Evolutionary conservation across 1,284 basidiomycete species (phyloP), one percentile per base, ranked within the genome.

Genomic region (Microbotryomycetes sp.): DNA sequence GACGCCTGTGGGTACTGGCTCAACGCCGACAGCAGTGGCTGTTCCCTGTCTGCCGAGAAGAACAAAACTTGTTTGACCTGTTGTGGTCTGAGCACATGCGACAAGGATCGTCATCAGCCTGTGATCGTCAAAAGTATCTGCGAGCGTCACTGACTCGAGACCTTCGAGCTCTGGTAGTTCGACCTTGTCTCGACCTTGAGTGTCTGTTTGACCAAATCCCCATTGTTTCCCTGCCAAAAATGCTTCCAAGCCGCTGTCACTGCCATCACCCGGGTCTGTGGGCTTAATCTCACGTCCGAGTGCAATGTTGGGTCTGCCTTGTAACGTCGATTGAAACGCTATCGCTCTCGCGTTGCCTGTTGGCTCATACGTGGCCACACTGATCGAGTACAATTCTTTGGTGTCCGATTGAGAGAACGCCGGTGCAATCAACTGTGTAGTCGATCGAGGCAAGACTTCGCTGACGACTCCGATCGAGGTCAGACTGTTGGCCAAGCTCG

Each of bases 191-290:
- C 51, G 16, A 1, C 16, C 52, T 4, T 16, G 7, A 2, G 23
- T 26, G 12, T 26, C 31, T 22, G 12, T 28, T 28, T 62, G 48
- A 3, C 67, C 67, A 32, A 68, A 68, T 6, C 58, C 60, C 67
- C 67, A 68, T 15, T 50, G 60, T 28, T 60, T 65, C 2, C 62
- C 67, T 6, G 56, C 49, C 31, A 68, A 15, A 54, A 68, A 68
- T 6, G 56, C 59, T 51, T 64, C 53, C 14, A 68, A 62, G 6
- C 55, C 58, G 0, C 22, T 47, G 5, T 66, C 62, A 6, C 48
- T 46, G 25, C 51, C 30, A n/a, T 54, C 57, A 23, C 56, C 5
- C 15, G 42, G 22, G 2, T 25, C 22, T 15, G 49, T 48, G 4
- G 56, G 56, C 54, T 60, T 58, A 53, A 60, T 59, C 49, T 68